phyloP scores from a whole-genome alignment of 345 rosid species.

The Gossypium stocksii region DNA sequence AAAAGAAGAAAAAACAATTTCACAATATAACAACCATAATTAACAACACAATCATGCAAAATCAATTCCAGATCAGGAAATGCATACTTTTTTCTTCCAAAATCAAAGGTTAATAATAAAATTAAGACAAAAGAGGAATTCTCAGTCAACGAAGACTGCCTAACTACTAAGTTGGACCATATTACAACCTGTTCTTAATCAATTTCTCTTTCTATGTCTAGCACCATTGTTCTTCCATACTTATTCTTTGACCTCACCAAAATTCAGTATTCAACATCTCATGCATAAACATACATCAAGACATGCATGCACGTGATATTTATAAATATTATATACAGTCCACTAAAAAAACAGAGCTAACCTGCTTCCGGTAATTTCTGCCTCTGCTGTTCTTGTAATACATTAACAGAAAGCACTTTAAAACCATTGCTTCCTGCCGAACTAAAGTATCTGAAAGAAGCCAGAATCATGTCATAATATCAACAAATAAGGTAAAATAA shows the following conservation, averaged over 20 bases:
- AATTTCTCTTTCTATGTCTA: not conserved
- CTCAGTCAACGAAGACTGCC: not conserved
- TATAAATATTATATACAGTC: constrained; percentile 4
- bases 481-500: constrained; percentile 17
- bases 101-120: constrained; percentile 2
- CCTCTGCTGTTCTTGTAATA: constrained; percentile 95
- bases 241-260: not conserved
- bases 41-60: not conserved
- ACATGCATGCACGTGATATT: not conserved
- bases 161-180: not conserved
- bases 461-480: constrained; percentile 7
- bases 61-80: not conserved
- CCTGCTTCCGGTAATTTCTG: constrained; percentile 92
- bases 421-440: constrained; percentile 85
- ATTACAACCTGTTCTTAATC: not conserved
- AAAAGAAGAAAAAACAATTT: not conserved
- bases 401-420: constrained; percentile 82
- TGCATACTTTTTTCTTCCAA: not conserved
- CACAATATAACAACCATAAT: not conserved
- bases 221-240: not conserved
- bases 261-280: not conserved
- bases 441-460: constrained; percentile 75
- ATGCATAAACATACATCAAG: not conserved
- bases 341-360: constrained; percentile 22
- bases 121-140: not conserved